Evolutionary conservation across 2,329 filamentous ascomycete genomes (phyloP).

Genomic region (Penicillium decumbens): DNA sequence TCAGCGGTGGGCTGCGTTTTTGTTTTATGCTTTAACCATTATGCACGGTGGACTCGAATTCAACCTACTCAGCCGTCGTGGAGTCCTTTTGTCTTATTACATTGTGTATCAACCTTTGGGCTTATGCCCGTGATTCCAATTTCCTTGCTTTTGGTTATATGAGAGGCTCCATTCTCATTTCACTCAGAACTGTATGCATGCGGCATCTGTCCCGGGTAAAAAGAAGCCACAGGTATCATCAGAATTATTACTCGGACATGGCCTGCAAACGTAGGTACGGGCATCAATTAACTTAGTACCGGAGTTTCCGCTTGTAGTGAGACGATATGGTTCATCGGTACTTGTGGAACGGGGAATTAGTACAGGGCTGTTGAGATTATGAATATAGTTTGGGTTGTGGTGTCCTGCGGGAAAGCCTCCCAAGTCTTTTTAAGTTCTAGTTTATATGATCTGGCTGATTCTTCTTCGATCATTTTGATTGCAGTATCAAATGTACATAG

Average conservation of each 20-base stretch:
- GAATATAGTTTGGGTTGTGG: neutral
- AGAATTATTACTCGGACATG: neutral
- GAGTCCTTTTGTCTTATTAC: slow-evolving; percentile 22
- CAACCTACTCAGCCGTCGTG: slow-evolving; percentile 16
- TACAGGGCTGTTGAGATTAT: neutral
- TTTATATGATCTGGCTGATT: neutral
- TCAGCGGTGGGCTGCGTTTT: slow-evolving; percentile 5
- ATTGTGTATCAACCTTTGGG: slow-evolving; percentile 21
- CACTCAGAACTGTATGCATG: neutral
- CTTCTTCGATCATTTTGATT: too few relatives aligned
- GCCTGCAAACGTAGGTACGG: neutral
- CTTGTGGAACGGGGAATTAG: neutral
- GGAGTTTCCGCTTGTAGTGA: neutral
- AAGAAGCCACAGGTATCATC: neutral
- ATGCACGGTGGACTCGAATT: slow-evolving; percentile 17
- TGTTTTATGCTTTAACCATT: slow-evolving; percentile 10
- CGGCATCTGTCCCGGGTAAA: neutral
- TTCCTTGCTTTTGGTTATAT: neutral
- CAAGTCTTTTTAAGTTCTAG: neutral
- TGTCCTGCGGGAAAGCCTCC: neutral
- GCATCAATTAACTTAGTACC: neutral
- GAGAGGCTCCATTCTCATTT: neutral
- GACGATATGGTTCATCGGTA: neutral
- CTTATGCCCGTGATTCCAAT: neutral
- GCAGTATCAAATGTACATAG: too few relatives aligned